Base-by-base conservation (phyloP, 192 early-diverging fungal species). In the Umbelopsis sp. region DNA sequence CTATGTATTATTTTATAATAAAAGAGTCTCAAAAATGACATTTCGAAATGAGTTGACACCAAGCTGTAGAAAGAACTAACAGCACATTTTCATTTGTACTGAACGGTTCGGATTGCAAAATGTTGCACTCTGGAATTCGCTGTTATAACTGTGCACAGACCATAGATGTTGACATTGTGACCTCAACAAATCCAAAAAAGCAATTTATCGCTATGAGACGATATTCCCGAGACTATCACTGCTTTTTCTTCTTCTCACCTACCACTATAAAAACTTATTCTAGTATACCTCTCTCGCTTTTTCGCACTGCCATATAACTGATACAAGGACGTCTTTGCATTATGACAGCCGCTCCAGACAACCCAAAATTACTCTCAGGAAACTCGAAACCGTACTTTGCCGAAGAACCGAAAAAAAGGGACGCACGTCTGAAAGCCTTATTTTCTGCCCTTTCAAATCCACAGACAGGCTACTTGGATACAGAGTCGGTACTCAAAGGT, bases 391-490 rank as follows among this genome's bases (percentile, higher is more conserved):
- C 56, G 16, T 77, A 72, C 38, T 44, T 77, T 17, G 67, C 71
- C n/a, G 75, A 77, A 47, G 74, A 72, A 21, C 69, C 76, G 11
- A 26, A 16, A 12, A 72, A 71, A 43, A 68, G 76, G 34, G 50
- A 74, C 22, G 36, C 34, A 6, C 79, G 79, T 17, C 74, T 81
- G 25, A 69, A 45, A 38, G 70, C 66, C 24, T 69, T 78, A 12
- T 81, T 81, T 41, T 66, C 71, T 22, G 70, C 70, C n/a, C 47
- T 81, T 8, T 76, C 77, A 34, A 56, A 59, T 41, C 54, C 74
- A 34, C 49, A 74, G 6, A 34, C 59, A 43, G 80, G 80, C 14
- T 53, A 74, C 8, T 38, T 81, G 31, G 77, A 78, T 41, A 69
- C 74, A 4, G 49, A 78, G 24, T 67, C 56, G 17, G 75, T 81